These are phyloP conservation scores for Hypoxylon sp. DNA, from an alignment of 2,329 filamentous ascomycete genomes.

Conservation along the genomic window DNA sequence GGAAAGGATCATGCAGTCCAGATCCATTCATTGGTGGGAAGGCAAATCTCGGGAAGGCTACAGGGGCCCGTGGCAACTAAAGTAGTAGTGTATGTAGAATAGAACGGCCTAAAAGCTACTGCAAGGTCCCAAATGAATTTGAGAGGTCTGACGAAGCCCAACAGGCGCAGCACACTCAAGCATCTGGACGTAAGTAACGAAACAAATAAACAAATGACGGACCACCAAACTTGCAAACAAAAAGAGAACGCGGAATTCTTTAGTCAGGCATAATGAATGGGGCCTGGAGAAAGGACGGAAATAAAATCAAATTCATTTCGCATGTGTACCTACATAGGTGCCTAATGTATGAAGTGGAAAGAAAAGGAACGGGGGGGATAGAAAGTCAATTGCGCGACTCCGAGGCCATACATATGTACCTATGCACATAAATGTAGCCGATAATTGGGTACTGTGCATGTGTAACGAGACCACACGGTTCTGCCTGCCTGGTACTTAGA, in stretches of 20 bases:
- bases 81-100: constrained; percentile 28
- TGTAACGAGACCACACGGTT: constrained; percentile 24
- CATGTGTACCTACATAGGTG: background rate
- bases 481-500: constrained; percentile 11
- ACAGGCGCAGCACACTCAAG: background rate
- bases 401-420: too few relatives aligned
- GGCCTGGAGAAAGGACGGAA: background rate
- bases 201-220: constrained; percentile 16
- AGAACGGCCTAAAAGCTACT: constrained; percentile 27
- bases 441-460: constrained; percentile 33
- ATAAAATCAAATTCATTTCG: constrained; percentile 1
- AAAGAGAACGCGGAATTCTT: background rate
- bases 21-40: constrained; percentile 25
- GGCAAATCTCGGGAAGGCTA: constrained; percentile 24
- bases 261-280: background rate
- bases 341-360: background rate
- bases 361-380: background rate
- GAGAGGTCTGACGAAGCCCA: constrained; percentile 21
- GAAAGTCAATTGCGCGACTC: constrained; percentile 21
- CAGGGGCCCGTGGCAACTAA: constrained; percentile 33
- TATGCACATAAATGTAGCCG: too few relatives aligned
- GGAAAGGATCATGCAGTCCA: constrained; percentile 12
- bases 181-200: background rate
- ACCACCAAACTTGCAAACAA: constrained; percentile 18
- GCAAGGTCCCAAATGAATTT: constrained; percentile 35